Base-by-base conservation (phyloP, 805 yeast species). In the Helenozyma baotianmanensis region DNA sequence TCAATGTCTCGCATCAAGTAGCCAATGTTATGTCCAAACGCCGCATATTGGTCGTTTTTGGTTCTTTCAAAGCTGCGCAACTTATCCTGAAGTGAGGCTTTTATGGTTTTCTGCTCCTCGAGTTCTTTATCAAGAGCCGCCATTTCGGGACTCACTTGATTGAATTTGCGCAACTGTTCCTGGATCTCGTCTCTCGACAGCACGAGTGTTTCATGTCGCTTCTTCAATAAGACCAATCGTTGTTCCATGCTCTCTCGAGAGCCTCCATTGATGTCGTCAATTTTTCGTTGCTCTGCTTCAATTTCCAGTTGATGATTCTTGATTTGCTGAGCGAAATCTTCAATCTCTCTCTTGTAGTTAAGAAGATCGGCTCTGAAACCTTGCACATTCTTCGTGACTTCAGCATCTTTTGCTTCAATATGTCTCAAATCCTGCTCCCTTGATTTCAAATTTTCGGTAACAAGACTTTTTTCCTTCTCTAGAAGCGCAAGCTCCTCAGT, bases 1-100 rank as follows among this genome's bases (percentile, higher is more conserved):
- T 61, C 60, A 14, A 43, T 70, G 4, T 62, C 72, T 3, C 50
- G 42, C 15, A 79, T 45, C 6, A 80, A 50, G 2, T 37, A 30
- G 7, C 56, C 56, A 51, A 78, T 69, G 5, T 61, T 58, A 1
- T 40, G 40, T 6, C 80, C 82, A 65, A 77, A 81, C 2, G 79
- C 73, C 9, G 68, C 64, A 27, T 62, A 58, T 53, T 68, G 54
- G 39, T 60, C 61, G 15, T 46, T 43, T 18, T 42, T 45, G 23
- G 37, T 39, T 19, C 36, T 35, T 11, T 39, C 45, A 6, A 40
- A 27, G 12, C 29, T 40, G 11, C 29, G 15, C 12, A 36, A 29
- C 25, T 35, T 39, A 11, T 33, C 39, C 12, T 30, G 27, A 6
- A 42, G 27, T 8, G 36, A 21, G 8, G 12, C 9, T 9, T 31